Base-by-base conservation (phyloP, 176 grass and related monocot species). In the Canna indica region DNA sequence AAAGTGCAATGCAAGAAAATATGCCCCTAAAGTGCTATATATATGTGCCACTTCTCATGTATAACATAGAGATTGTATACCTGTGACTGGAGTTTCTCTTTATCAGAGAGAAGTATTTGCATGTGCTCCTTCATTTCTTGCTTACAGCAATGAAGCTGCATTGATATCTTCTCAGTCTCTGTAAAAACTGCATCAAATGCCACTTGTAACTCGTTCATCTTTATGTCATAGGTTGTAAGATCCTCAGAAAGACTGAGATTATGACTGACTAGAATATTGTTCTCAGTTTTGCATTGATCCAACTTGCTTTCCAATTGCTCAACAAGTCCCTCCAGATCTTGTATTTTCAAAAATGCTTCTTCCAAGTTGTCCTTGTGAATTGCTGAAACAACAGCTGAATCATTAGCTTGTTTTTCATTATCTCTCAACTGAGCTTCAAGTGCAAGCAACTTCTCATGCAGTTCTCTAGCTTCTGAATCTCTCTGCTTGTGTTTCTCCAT, bases 61-160 rank as follows among this genome's bases (percentile, higher is more conserved):
- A 72, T 16, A 69, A 24, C 11, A 45, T 28, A 42, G 10, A 18
- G 30, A 78, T 52, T 74, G 30, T 63, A 18, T 33, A 97, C 94
- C 94, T 97, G 89, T 72, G 76, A 79, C 70, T 88, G 81, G 57
- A 93, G 66, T 72, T 87, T 83, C 75, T 78, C 82, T 73, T 84
- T 87, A 53, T 77, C 75, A 42, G 47, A 58, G 29, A 24, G 22
- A 69, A 42, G 48, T 44, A 48, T 74, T 52, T 83, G 64, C 30
- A 89, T 83, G 81, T 87, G 80, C 29, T 75, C 82, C 67, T 91
- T 74, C 18, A 87, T 46, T 52, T 79, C 79, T 77, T 91, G 82
- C 31, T 27, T 57, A 53, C 76, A 74, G n/a, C 70, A 77, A 45
- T 85, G 79, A 75, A 80, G 73, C 68, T 85, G 76, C 77, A 72